Conservation (phyloP, 129 eudicot genomes). For the Lactuca saligna region DNA sequence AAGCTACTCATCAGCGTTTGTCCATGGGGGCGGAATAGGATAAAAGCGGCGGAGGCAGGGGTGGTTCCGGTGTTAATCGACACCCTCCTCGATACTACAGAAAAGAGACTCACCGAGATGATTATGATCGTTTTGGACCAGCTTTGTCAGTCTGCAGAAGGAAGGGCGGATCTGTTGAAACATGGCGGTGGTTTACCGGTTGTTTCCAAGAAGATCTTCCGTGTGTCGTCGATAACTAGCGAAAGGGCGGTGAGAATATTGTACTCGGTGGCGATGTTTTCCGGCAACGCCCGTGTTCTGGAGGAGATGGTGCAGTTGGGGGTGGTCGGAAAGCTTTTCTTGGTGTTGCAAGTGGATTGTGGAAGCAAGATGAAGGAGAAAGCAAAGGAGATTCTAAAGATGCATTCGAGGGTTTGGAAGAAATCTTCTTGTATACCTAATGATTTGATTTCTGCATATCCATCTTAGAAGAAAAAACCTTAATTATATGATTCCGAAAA, state of each 20-base stretch:
- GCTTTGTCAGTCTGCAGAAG: constrained; percentile 60
- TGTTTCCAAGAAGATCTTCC: constrained; percentile 65
- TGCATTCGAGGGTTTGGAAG: constrained; percentile 60
- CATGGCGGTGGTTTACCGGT: constrained; percentile 68
- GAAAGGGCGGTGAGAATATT: constrained; percentile 59
- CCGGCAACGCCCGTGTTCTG: constrained; percentile 39
- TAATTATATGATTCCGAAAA: neutral
- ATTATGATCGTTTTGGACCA: constrained; percentile 42
- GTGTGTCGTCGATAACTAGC: constrained; percentile 52
- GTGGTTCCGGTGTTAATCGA: constrained; percentile 43
- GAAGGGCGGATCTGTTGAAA: constrained; percentile 51
- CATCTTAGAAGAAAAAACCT: constrained; percentile 11
- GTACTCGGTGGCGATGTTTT: constrained; percentile 44
- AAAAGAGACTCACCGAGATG: constrained; percentile 51
- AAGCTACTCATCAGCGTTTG: constrained; percentile 40
- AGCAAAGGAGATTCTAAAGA: constrained; percentile 54
- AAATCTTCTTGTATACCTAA: constrained; percentile 53
- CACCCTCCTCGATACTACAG: constrained; percentile 40
- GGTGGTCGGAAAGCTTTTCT: constrained; percentile 49
- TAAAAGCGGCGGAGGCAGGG: constrained; percentile 51
- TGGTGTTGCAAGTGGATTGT: constrained; percentile 64
- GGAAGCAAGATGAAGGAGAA: constrained; percentile 58
- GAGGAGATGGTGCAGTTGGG: constrained; percentile 68
- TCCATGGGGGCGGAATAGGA: constrained; percentile 61
- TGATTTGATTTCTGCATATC: constrained; percentile 23